Base-by-base conservation (phyloP, 345 rosid species). In the Durio zibethinus region DNA sequence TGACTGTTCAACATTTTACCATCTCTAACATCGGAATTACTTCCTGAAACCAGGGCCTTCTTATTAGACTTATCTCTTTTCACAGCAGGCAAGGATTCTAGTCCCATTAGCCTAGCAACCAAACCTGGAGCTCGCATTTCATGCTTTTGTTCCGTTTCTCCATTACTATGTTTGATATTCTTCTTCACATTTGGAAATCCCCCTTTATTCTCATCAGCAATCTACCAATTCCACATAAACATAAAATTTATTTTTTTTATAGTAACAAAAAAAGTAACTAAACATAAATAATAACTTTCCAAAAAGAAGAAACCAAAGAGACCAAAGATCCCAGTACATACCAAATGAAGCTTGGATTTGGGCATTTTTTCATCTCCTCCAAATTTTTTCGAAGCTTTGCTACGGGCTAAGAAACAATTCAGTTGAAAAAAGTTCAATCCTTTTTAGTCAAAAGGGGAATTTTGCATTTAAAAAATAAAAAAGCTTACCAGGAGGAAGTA, bases 21-120 rank as follows among this genome's bases (percentile, higher is more conserved):
- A 4, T 79, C 80, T n/a, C 74, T 85, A 70, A 42, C 82, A 65
- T 80, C 81, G 72, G 72, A 59, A 62, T 72, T 62, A 82, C 76
- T 83, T 79, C 72, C 85, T 47, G 81, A n/a, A 47, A 80, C 29
- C 1, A 74, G 79, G 72, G 80, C 67, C 73, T 89, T 89, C 81
- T 85, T 90, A 53, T 33, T 38, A 25, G 82, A 85, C 84, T 90
- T 90, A 61, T 93, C 93, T 81, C 83, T 80, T 10, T 77, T 81
- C 33, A 59, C 83, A 38, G 91, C 79, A 0, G 99, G 99, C 82
- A 93, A 79, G 45, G 97, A 89, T 38, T 95, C 99, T 74, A 96
- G 97, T 10, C 99, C 99, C 99, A 96, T 96, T 36, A 96, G 86
- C 89, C 93, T 90, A 50, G 97, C 99, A 73, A 96, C 97, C 84